Evolutionary conservation across 495 filamentous ascomycete genomes (phyloP).

Genomic region (Symbiotaphrina buchneri): DNA sequence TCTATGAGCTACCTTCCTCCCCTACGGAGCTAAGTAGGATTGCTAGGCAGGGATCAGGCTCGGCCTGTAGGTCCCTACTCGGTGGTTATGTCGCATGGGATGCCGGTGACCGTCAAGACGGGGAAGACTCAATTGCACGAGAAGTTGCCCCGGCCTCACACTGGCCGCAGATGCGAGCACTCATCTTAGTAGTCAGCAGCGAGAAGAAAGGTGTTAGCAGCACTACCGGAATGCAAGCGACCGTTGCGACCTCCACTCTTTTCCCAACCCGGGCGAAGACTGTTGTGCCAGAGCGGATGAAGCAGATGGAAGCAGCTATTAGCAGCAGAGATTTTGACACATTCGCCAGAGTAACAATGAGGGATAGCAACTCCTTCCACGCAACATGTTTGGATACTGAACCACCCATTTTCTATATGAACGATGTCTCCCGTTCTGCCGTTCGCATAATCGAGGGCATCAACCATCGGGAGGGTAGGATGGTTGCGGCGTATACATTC

Average conservation of each 20-base stretch:
- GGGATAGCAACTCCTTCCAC: constrained; percentile 91
- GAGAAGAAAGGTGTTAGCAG: constrained; percentile 87
- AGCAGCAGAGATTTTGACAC: constrained; percentile 49
- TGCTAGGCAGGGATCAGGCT: constrained; percentile 87
- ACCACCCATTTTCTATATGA: constrained; percentile 96
- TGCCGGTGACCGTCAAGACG: constrained; percentile 45
- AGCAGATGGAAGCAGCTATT: constrained; percentile 69
- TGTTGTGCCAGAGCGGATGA: constrained; percentile 70
- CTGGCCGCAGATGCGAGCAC: constrained; percentile 87
- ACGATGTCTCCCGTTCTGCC: constrained; percentile 69
- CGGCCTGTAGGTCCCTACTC: constrained; percentile 76
- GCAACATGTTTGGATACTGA: constrained; percentile 84
- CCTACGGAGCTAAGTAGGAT: constrained; percentile 67
- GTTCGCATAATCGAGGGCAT: constrained; percentile 74
- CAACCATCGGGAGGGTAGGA: constrained; percentile 44
- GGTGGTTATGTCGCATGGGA: constrained; percentile 94
- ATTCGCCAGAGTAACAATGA: constrained; percentile 88
- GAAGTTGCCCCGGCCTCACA: constrained; percentile 67
- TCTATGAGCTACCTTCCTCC: constrained; percentile 62
- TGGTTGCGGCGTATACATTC: constrained; percentile 83
- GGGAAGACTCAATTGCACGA: constrained; percentile 63
- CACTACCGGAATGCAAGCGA: constrained; percentile 91
- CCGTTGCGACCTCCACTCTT: constrained; percentile 64
- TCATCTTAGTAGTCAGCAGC: constrained; percentile 73
- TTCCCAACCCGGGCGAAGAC: constrained; percentile 47